Conservation (phyloP, 2,329 filamentous ascomycete genomes). For the Fusarium graminum region DNA sequence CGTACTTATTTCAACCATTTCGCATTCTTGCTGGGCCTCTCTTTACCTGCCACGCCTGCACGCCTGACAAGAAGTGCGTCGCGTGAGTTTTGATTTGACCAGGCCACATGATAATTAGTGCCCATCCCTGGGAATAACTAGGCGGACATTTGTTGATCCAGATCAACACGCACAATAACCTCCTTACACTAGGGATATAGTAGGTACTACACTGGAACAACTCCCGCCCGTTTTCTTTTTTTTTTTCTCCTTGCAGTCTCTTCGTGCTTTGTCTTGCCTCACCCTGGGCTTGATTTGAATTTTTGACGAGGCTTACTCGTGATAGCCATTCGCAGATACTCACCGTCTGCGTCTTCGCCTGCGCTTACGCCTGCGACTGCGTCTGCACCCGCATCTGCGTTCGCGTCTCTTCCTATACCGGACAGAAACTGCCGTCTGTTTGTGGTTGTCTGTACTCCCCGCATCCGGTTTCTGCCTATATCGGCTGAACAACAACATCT, state of each 20-base stretch:
- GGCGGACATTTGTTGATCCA: slow-evolving; percentile 35
- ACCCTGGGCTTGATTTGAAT: slow-evolving; percentile 5
- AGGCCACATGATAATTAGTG: slow-evolving; percentile 44
- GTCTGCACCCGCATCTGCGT: not conserved
- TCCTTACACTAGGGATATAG: not conserved
- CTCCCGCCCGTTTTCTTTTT: slow-evolving; percentile 3
- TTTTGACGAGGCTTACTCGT: slow-evolving; percentile 4
- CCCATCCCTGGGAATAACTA: slow-evolving; percentile 2
- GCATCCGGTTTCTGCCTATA: slow-evolving; percentile 30
- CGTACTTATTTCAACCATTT: slow-evolving; percentile 10
- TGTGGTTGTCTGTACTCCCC: slow-evolving; percentile 18
- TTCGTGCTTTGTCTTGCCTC: slow-evolving; percentile 1
- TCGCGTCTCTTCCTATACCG: slow-evolving; percentile 4
- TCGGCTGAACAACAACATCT: slow-evolving; percentile 16
- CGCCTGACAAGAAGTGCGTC: slow-evolving; percentile 35
- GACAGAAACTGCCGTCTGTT: slow-evolving; percentile 18
- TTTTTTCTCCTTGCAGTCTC: slow-evolving; percentile 7
- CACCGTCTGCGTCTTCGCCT: slow-evolving; percentile 14
- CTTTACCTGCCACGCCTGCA: slow-evolving; percentile 42
- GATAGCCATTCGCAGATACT: slow-evolving; percentile 29
- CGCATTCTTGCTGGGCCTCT: slow-evolving; percentile 41
- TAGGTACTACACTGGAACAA: not conserved
- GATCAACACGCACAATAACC: slow-evolving; percentile 3
- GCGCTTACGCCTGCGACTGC: too few relatives aligned
- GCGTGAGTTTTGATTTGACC: slow-evolving; percentile 44